phyloP scores from a whole-genome alignment of 164 flowering plant species.

The Umbellularia californica region DNA sequence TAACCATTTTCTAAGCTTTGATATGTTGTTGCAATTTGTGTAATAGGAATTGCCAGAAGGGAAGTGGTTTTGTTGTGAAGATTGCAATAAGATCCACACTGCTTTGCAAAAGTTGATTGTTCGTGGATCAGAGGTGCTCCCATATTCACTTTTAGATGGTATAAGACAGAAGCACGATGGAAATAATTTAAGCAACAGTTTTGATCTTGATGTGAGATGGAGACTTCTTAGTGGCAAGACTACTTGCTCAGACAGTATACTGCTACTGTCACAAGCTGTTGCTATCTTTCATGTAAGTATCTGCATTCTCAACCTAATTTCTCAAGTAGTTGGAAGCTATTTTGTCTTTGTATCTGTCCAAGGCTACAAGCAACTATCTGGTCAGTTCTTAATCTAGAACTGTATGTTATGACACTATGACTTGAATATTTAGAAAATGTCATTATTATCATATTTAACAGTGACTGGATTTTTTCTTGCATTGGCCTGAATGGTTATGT shows the following conservation, averaged over 20 bases:
- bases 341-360: neutral
- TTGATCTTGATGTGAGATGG: constrained; percentile 65
- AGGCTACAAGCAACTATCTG: neutral
- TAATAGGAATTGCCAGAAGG: constrained; percentile 83
- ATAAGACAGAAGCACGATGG: constrained; percentile 46
- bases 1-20: neutral
- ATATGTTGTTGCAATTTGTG: neutral
- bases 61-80: constrained; percentile 77
- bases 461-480: no score
- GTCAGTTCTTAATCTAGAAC: neutral
- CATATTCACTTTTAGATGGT: constrained; percentile 32
- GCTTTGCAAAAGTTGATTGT: constrained; percentile 45
- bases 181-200: constrained; percentile 7
- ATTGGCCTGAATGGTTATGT: no score
- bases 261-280: constrained; percentile 58
- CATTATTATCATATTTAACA: no score
- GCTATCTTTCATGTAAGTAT: constrained; percentile 73
- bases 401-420: neutral
- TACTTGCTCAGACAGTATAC: constrained; percentile 38
- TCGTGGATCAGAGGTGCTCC: constrained; percentile 50
- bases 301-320: neutral
- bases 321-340: neutral
- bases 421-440: neutral
- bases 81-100: constrained; percentile 50
- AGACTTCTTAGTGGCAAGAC: constrained; percentile 58